A percentile compares a stretch with the other conserved stretches of the same genome.
These are phyloP conservation scores for Pelargonium cotyledonis DNA, from an alignment of 441 rosid genomes.

Conservation along the genomic window DNA sequence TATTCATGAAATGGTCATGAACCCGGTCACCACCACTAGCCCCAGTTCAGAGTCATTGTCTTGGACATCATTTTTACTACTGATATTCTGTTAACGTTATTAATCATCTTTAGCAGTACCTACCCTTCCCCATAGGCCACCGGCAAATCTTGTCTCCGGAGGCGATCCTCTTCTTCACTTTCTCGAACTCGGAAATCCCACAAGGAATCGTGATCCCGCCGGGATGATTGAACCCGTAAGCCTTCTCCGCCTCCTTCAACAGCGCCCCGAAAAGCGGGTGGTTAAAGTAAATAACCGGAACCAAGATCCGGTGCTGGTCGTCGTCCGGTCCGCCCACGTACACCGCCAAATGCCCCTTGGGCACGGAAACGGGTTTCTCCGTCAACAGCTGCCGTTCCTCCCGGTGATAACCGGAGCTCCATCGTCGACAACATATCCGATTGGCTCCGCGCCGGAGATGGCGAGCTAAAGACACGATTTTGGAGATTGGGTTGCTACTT, in stretches of 20 bases:
- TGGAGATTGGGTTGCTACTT: too few species aligned
- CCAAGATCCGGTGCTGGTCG: slow-evolving; percentile 40
- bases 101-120: too few species aligned
- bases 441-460: too few species aligned
- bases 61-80: too few species aligned
- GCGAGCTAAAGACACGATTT: too few species aligned
- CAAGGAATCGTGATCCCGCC: slow-evolving; percentile 75
- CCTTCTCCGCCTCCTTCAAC: slow-evolving; percentile 57
- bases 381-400: background rate
- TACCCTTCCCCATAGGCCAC: background rate
- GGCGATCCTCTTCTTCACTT: slow-evolving; percentile 57
- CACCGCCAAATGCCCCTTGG: slow-evolving; percentile 60
- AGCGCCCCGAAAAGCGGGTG: slow-evolving; percentile 61
- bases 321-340: slow-evolving; percentile 48
- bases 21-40: too few species aligned
- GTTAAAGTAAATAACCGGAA: slow-evolving; percentile 64
- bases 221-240: slow-evolving; percentile 53
- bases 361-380: slow-evolving; percentile 23
- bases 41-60: too few species aligned
- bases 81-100: too few species aligned
- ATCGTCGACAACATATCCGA: too few species aligned
- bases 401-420: too few species aligned
- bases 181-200: slow-evolving; percentile 63
- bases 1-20: too few species aligned
- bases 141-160: slow-evolving; percentile 40